phyloP scores from a whole-genome alignment of 2,329 filamentous ascomycete genomes.

The Claviceps sp. region DNA sequence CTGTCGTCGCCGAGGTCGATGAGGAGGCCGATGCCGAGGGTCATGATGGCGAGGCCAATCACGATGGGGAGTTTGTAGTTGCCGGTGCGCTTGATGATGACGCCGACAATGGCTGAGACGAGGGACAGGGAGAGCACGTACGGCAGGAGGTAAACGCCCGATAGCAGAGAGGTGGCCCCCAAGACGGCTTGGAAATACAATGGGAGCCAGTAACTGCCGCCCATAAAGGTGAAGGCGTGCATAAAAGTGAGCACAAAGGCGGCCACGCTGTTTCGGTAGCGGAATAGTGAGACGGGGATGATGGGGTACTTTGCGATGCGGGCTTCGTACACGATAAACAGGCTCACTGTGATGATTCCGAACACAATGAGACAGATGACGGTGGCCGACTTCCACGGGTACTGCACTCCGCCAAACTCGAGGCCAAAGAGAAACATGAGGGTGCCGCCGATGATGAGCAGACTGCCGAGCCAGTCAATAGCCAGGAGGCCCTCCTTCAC shows the following conservation, averaged over 20 bases:
- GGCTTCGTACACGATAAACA: conserved; percentile 64
- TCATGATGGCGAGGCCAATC: conserved; percentile 42
- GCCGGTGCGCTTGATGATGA: conserved; percentile 50
- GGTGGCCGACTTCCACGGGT: conserved; percentile 61
- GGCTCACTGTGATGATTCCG: conserved; percentile 44
- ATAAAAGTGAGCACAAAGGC: conserved; percentile 54
- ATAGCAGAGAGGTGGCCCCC: conserved; percentile 53
- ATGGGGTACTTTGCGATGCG: conserved; percentile 64
- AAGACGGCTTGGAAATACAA: conserved; percentile 74
- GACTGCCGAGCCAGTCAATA: conserved; percentile 43
- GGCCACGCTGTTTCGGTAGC: conserved; percentile 49
- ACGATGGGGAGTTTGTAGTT: conserved; percentile 50
- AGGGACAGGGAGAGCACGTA: conserved; percentile 55
- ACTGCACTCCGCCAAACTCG: conserved; percentile 65
- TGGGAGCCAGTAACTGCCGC: conserved; percentile 66
- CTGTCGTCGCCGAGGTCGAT: conserved; percentile 45
- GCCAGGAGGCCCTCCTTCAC: conserved; percentile 48
- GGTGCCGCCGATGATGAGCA: conserved; percentile 59
- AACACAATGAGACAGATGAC: conserved; percentile 71
- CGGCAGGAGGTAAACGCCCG: conserved; percentile 62
- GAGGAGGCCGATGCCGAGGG: conserved; percentile 51
- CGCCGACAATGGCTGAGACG: conserved; percentile 41
- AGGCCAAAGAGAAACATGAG: conserved; percentile 79
- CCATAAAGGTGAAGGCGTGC: conserved; percentile 68
- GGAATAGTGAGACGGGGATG: conserved; percentile 63